phyloP scores from a whole-genome alignment of 306 rosid species.

The Rosa chinensis region DNA sequence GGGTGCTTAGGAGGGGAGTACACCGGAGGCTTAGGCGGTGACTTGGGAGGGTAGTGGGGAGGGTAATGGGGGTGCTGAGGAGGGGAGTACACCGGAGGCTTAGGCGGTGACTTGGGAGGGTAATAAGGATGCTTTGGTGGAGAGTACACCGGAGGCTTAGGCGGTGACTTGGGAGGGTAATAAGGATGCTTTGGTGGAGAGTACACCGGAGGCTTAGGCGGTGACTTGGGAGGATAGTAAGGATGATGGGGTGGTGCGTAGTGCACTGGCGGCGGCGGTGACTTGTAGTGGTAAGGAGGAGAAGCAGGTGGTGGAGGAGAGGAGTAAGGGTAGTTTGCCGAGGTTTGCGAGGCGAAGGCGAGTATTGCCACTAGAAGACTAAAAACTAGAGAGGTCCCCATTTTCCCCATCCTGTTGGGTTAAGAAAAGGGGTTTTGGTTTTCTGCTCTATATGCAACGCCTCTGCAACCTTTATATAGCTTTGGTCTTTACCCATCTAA shows the following conservation, averaged over 20 bases:
- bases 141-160: conserved; percentile 9
- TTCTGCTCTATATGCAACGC: conserved; percentile 14
- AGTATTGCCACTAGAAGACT: conserved; percentile 45
- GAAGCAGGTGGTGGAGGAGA: conserved; percentile 53
- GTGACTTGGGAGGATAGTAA: conserved; percentile 28
- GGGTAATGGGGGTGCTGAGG: background rate
- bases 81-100: conserved; percentile 11
- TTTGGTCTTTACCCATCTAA: conserved; percentile 36
- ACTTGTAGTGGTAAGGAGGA: conserved; percentile 32
- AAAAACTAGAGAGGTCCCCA: conserved; percentile 54
- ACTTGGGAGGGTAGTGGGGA: conserved; percentile 20
- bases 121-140: background rate
- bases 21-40: conserved; percentile 13
- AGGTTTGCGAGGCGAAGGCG: conserved; percentile 37
- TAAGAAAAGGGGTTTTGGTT: conserved; percentile 23
- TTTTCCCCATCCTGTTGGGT: conserved; percentile 34
- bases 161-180: background rate
- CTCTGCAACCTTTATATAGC: conserved; percentile 49
- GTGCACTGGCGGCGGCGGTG: background rate
- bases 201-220: conserved; percentile 33
- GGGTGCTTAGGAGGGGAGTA: conserved; percentile 26
- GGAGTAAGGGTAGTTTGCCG: conserved; percentile 45
- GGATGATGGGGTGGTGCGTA: conserved; percentile 9
- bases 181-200: conserved; percentile 14
- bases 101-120: background rate